These are phyloP conservation scores for Nymphaea colorata DNA, from an alignment of 164 flowering plant genomes.

Conservation along the genomic window DNA sequence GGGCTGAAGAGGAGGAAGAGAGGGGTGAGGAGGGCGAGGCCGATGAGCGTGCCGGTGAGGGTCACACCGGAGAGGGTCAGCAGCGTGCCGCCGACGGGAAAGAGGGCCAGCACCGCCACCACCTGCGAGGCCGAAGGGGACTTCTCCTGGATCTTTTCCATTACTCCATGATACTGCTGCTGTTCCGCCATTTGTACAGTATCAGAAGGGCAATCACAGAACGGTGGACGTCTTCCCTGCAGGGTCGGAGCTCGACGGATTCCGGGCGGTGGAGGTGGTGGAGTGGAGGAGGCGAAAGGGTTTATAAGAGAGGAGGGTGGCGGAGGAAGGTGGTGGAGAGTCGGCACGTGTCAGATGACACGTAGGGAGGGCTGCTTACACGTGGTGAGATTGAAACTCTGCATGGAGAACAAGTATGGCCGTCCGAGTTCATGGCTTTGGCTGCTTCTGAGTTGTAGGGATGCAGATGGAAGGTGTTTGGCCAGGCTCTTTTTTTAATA, in stretches of 20 bases:
- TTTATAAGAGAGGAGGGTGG: not conserved
- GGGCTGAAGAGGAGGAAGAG: constrained; percentile 75
- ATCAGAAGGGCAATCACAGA: not conserved
- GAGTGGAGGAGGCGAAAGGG: not conserved
- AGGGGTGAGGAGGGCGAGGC: constrained; percentile 50
- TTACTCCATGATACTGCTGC: constrained; percentile 6
- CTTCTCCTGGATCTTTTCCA: constrained; percentile 12
- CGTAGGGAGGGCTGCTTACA: not conserved
- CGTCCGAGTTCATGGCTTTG: not conserved
- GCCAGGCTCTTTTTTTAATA: not conserved
- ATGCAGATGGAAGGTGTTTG: not conserved
- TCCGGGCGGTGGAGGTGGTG: no score
- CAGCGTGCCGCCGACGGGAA: constrained; percentile 69
- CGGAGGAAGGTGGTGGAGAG: not conserved
- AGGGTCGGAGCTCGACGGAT: not conserved
- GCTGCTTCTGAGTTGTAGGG: not conserved
- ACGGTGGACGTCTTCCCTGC: not conserved
- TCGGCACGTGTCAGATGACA: not conserved
- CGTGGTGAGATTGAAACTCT: not conserved
- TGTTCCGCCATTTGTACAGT: constrained; percentile 20
- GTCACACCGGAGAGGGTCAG: constrained; percentile 52
- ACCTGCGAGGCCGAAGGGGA: constrained; percentile 36
- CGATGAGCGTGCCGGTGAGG: constrained; percentile 41
- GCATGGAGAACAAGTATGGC: constrained; percentile 1
- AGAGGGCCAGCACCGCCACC: constrained; percentile 37